These are phyloP conservation scores for Calocybe gambosa DNA, from an alignment of 1,284 basidiomycete species.

Conservation along the genomic window DNA sequence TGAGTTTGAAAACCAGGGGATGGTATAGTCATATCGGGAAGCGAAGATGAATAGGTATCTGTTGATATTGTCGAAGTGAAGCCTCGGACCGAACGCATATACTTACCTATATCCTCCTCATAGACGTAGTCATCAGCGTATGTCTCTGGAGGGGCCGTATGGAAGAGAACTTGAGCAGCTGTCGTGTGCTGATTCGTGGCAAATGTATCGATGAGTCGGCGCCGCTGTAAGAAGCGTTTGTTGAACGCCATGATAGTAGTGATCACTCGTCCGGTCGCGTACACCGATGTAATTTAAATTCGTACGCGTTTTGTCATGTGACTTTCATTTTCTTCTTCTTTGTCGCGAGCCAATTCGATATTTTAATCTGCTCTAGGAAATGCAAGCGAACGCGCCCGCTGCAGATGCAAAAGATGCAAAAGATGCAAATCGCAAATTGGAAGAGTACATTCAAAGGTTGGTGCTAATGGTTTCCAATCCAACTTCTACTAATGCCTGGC, in stretches of 20 bases:
- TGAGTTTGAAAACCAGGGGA: slow-evolving; percentile 6
- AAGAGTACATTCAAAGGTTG: slow-evolving; percentile 67
- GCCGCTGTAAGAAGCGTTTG: slow-evolving; percentile 1
- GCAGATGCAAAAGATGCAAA: slow-evolving; percentile 30
- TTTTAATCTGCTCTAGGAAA: neutral
- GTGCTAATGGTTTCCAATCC: slow-evolving; percentile 14
- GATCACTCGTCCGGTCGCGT: slow-evolving; percentile 13
- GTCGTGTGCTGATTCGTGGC: neutral
- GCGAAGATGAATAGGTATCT: slow-evolving; percentile 39
- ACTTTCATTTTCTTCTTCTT: neutral
- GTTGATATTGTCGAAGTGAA: slow-evolving; percentile 8
- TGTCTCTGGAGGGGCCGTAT: neutral
- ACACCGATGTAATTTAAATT: slow-evolving; percentile 13
- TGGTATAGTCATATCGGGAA: slow-evolving; percentile 17
- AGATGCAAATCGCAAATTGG: slow-evolving; percentile 44
- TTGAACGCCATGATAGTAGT: slow-evolving; percentile 10
- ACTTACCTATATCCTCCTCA: slow-evolving; percentile 38
- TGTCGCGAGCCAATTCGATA: neutral
- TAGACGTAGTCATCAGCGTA: slow-evolving; percentile 12
- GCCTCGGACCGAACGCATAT: slow-evolving; percentile 33
- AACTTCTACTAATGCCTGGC: slow-evolving; percentile 15
- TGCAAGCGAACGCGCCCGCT: slow-evolving; percentile 21
- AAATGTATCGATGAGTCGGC: neutral
- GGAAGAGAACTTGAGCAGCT: neutral
- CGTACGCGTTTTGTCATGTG: neutral